Base-by-base conservation (phyloP, 768 basidiomycete species). In the Dendrothele bispora region DNA sequence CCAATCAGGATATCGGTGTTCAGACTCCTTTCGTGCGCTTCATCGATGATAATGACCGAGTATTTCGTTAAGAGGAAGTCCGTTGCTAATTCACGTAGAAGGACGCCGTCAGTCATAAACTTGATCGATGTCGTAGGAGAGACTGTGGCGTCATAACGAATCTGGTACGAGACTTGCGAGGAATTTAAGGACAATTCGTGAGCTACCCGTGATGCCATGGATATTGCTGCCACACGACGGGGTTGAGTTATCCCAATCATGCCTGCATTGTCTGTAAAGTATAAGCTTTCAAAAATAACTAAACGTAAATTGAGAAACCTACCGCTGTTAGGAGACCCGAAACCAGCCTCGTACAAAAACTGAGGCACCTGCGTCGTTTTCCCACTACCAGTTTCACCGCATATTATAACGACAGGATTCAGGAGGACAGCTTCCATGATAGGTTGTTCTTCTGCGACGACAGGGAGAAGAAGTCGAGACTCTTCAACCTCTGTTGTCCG, bases 161-260 rank as follows among this genome's bases (percentile, higher is more conserved):
- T 98, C 64, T 98, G 95, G 65, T 98, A 95, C 0, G 97, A 95
- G 5, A 98, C 91, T 21, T 80, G 75, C 1, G 86, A 85, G 1
- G 86, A 74, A 1, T 89, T 78, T 12, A 98, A 71, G 5, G 89
- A 88, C n/a, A 99, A 73, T 67, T 99, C 97, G 40, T 88, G 77
- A n/a, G 86, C 86, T 22, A 99, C 95, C 27, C 97, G 91, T 8
- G 83, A 71, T 1, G 97, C 92, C 83, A 98, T 93, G 1, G 97
- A 94, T 73, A 98, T 86, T 1, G 95, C 95, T 18, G 97, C 97
- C 15, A 99, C 97, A 60, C 97, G 84, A 48, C 97, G 85, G 4
- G 97, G 97, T 65, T 99, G 97, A 4, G 97, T 99, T 43, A 99
- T 79, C 15, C 94, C 97, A 56, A 99, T 93, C 84, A 98, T 95